Evolutionary conservation across 306 rosid genomes (phyloP), one percentile per base, ranked within the genome.

Genomic region (Rosa lucieae): DNA sequence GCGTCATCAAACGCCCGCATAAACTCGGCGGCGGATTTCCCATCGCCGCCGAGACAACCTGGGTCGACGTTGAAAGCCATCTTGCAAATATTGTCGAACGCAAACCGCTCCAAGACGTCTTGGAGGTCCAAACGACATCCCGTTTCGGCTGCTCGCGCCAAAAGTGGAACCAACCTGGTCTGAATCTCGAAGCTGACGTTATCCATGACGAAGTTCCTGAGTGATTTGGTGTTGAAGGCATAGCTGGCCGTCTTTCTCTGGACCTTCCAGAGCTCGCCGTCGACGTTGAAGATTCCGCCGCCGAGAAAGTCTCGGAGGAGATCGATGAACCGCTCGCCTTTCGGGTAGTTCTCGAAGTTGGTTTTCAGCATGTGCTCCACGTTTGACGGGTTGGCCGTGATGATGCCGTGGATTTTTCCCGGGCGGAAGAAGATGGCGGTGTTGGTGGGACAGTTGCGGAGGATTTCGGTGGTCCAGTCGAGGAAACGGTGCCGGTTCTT

Each of bases 1-100:
- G 92, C 94, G 8, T 78, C 82, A 35, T 93, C 93, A 42, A 93
- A 93, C 44, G 97, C 94, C 14, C 11, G 21, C 98, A 88, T 89
- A 87, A 91, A 91, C 18, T 63, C 89, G 1, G 72, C 89, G 1
- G 72, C 47, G 3, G 77, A 10, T 14, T 84, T 61, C 3, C 81
- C 84, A 9, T 85, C 92, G 3, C 82, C 88, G 17, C 70, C 82
- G 21, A 93, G 94, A 69, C 96, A 88, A 9, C 21, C 80, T 0
- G 94, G 90, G 63, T 92, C 97, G 3, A 89, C 75, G 72, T 83
- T 75, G 51, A 93, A 93, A 0, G 94, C 88, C 44, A 93, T 40
- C 46, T 91, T 93, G 69, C 94, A 93, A 1, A 89, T 68, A 48
- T 89, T 93, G 67, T 91, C 97, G n/a, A 91, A 93, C 0, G 94